These are phyloP conservation scores for Scenedesmus sp. DNA, from an alignment of 163 green algal species.

Conservation along the genomic window DNA sequence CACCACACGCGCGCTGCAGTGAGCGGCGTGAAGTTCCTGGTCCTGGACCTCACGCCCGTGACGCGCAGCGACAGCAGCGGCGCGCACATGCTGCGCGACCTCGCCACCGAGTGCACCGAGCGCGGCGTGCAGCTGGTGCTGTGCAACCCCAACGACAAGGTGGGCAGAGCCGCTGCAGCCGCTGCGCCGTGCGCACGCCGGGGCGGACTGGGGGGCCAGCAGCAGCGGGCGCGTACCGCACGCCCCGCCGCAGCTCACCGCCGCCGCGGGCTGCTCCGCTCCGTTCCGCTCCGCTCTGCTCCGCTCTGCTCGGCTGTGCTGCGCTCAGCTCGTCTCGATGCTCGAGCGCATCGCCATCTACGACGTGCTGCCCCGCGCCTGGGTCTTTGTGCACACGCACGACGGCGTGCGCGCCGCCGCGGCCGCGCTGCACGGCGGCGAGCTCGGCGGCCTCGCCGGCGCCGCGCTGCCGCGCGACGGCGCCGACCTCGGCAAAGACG, in stretches of 20 bases:
- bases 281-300: too few species aligned
- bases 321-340: constrained; percentile 46
- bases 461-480: too few species aligned
- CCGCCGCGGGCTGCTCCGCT: too few species aligned
- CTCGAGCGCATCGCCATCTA: constrained; percentile 59
- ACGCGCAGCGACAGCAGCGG: constrained; percentile 70
- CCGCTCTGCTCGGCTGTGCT: background rate
- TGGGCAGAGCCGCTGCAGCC: constrained; percentile 22
- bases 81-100: constrained; percentile 58
- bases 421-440: background rate
- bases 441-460: too few species aligned
- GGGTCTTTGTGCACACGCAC: constrained; percentile 67
- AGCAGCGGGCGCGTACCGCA: too few species aligned
- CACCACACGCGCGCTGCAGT: too few species aligned
- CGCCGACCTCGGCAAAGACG: too few species aligned
- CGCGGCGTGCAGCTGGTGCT: constrained; percentile 69
- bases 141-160: constrained; percentile 68
- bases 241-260: too few species aligned
- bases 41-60: constrained; percentile 73
- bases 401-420: constrained; percentile 56
- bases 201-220: too few species aligned
- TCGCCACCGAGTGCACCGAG: constrained; percentile 42
- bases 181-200: background rate
- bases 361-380: constrained; percentile 52
- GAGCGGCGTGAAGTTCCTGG: constrained; percentile 57